A percentile compares a stretch with the other conserved stretches of the same genome.
These are phyloP conservation scores for Sugiyamaella paludigena DNA, from an alignment of 1,139 yeast genomes.

Conservation along the genomic window DNA sequence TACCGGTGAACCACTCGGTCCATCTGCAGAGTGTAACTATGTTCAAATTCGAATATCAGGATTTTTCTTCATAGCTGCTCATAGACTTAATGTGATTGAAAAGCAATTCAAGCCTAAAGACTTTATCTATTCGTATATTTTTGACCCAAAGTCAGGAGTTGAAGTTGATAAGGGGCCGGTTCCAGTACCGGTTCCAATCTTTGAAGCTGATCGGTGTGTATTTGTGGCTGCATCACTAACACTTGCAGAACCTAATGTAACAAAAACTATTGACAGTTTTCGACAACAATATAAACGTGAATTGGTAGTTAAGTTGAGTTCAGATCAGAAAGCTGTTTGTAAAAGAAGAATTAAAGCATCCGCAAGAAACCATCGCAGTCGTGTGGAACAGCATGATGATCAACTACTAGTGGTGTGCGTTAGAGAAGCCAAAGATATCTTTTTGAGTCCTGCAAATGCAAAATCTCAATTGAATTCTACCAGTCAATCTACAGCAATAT, in stretches of 20 bases:
- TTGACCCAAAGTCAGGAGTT: not conserved
- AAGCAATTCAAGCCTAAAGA: too few relatives aligned
- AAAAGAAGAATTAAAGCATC: too few relatives aligned
- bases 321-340: too few relatives aligned
- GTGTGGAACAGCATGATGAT: too few relatives aligned
- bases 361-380: too few relatives aligned
- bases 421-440: too few relatives aligned
- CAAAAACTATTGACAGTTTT: not conserved
- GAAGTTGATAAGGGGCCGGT: not conserved
- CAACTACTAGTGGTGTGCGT: too few relatives aligned
- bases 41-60: slow-evolving; percentile 7
- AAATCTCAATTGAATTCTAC: not conserved
- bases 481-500: not conserved
- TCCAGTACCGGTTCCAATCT: slow-evolving; percentile 3
- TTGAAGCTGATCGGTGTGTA: slow-evolving; percentile 6
- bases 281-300: not conserved
- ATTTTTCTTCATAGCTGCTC: not conserved
- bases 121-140: too few relatives aligned
- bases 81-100: not conserved
- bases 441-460: not conserved
- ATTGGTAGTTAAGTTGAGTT: too few relatives aligned
- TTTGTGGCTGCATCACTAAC: not conserved
- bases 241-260: not conserved
- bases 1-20: slow-evolving; percentile 8
- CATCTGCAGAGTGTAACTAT: not conserved